phyloP scores from a whole-genome alignment of 768 basidiomycete genomes.

The Paxillus ammoniavirescens region DNA sequence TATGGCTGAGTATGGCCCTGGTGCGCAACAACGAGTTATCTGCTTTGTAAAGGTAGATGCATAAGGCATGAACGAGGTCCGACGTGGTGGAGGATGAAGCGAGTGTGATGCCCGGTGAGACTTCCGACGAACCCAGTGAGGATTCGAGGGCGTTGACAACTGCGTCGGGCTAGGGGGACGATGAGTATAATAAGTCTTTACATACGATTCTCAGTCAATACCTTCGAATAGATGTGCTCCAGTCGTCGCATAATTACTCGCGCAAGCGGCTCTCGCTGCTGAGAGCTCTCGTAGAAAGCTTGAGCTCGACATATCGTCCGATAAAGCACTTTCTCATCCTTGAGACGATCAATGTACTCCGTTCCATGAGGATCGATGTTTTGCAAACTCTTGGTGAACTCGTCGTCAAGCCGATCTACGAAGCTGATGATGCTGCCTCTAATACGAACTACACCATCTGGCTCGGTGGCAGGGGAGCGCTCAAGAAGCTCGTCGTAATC shows the following conservation, averaged over 20 bases:
- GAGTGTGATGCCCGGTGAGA: conserved; percentile 64
- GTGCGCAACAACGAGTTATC: conserved; percentile 91
- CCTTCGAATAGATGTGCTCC: conserved; percentile 99
- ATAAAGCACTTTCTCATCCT: conserved; percentile 94
- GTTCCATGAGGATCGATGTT: conserved; percentile 98
- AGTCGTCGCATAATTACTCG: conserved; percentile 92
- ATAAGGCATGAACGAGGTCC: conserved; percentile 82
- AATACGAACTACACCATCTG: conserved; percentile 75
- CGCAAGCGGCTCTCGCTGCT: conserved; percentile 73
- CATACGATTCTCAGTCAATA: conserved; percentile 25
- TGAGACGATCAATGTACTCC: conserved; percentile 96
- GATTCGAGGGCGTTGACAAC: conserved; percentile 90
- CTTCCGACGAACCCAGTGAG: conserved; percentile 53
- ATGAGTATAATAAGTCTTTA: conserved; percentile 2
- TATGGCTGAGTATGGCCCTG: conserved; percentile 95
- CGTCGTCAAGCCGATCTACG: conserved; percentile 94
- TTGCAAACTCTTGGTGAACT: conserved; percentile 96
- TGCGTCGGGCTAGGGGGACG: conserved; percentile 72
- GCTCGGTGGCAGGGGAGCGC: conserved; percentile 70
- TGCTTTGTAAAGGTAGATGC: conserved; percentile 89
- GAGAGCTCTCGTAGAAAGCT: conserved; percentile 82
- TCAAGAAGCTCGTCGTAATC: conserved; percentile 93
- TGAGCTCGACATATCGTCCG: conserved; percentile 91
- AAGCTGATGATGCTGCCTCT: conserved; percentile 96
- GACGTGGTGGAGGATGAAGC: conserved; percentile 56